Evolutionary conservation across 208 protist genomes (phyloP).

Genomic region (Trypanosoma mega): DNA sequence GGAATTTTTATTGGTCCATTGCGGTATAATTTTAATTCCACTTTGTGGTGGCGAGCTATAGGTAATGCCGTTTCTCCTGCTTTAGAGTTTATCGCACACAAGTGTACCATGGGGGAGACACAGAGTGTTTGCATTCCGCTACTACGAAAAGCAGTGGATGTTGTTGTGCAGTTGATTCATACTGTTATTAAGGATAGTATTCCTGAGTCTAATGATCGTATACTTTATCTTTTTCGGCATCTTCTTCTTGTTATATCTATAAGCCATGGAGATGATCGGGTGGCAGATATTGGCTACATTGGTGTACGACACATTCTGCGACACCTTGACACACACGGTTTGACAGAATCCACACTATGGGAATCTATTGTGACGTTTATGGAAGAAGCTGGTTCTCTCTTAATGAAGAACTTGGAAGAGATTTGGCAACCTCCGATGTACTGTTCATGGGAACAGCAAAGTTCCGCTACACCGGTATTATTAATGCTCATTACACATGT

Average conservation of each 20-base stretch:
- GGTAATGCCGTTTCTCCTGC: too few species aligned
- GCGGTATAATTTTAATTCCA: slow-evolving; percentile 31
- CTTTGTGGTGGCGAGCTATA: too few species aligned
- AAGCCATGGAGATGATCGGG: not conserved
- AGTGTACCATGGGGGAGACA: too few species aligned
- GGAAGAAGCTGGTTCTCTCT: not conserved
- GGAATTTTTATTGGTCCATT: slow-evolving; percentile 4
- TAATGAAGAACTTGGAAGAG: not conserved
- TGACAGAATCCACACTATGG: not conserved
- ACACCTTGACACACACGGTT: not conserved
- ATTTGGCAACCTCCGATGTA: not conserved
- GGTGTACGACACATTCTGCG: not conserved
- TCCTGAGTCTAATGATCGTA: not conserved
- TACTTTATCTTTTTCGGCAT: not conserved
- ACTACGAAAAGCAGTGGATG: slow-evolving; percentile 2
- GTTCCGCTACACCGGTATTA: not conserved
- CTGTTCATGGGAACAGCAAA: not conserved
- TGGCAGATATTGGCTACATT: not conserved
- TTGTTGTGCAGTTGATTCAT: not conserved
- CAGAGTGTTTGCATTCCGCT: too few species aligned
- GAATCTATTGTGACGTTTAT: not conserved
- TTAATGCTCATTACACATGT: not conserved
- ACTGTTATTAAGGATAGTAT: not conserved
- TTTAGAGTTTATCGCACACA: too few species aligned
- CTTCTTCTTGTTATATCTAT: not conserved